phyloP scores from a whole-genome alignment of 192 early-diverging fungal species.

The Backusella australiensis region DNA sequence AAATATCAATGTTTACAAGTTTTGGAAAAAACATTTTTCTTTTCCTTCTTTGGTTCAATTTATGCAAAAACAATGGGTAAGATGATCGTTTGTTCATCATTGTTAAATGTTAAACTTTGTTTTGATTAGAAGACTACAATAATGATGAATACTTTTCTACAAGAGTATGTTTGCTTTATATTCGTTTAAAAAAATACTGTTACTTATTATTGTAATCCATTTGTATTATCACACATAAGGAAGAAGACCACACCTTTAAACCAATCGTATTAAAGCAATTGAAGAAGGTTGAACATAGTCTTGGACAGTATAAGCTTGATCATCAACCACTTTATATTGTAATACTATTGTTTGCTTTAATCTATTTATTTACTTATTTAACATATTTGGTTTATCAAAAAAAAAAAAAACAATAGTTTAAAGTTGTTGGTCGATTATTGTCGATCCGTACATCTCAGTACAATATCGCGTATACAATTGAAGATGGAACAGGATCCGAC shows the following conservation, averaged over 20 bases:
- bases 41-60: neutral
- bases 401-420: neutral
- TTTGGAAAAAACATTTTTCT: neutral
- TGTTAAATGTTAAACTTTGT: neutral
- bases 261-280: neutral
- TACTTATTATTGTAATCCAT: neutral
- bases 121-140: neutral
- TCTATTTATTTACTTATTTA: neutral
- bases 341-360: neutral
- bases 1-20: neutral
- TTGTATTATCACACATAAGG: neutral
- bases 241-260: neutral
- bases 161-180: too few relatives aligned
- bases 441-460: neutral
- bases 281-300: neutral
- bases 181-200: too few relatives aligned
- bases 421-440: neutral
- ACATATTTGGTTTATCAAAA: neutral
- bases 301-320: neutral
- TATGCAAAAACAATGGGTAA: neutral
- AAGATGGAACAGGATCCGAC: constrained; percentile 79
- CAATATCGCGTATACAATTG: constrained; percentile 50
- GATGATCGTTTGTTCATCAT: neutral
- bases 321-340: neutral
- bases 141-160: too few relatives aligned